These are phyloP conservation scores for Magnaporthiopsis rhizophila DNA, from an alignment of 2,329 filamentous ascomycete species.

Conservation along the genomic window DNA sequence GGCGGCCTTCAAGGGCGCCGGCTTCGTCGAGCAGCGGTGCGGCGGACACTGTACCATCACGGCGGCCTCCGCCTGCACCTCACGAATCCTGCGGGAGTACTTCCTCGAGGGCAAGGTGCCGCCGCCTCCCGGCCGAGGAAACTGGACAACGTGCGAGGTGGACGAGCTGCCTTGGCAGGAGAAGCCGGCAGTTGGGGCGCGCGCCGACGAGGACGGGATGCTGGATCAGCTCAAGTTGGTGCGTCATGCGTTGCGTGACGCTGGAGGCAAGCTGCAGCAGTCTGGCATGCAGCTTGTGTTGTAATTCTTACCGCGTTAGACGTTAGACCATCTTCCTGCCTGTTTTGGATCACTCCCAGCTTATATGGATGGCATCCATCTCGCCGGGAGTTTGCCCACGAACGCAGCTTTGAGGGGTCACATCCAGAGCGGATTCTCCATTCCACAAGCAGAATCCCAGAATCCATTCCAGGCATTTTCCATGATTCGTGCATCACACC, in stretches of 20 bases:
- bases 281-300: no score
- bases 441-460: neutral
- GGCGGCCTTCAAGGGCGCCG: constrained; percentile 26
- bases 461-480: neutral
- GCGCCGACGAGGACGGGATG: neutral
- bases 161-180: neutral
- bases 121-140: constrained; percentile 12
- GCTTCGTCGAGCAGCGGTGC: constrained; percentile 28
- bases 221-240: neutral
- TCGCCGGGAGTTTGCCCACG: no score
- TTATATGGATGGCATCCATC: no score
- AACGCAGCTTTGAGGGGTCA: no score
- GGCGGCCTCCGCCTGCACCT: constrained; percentile 26
- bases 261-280: no score
- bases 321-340: no score
- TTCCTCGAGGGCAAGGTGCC: constrained; percentile 27
- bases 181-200: no score
- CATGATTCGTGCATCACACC: neutral
- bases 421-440: neutral
- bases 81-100: constrained; percentile 25
- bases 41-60: constrained; percentile 28
- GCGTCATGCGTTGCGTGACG: neutral
- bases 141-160: neutral
- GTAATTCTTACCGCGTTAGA: no score
- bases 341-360: no score